Conservation (phyloP, 1,139 yeast genomes). For the Sugiyamaella castrensis region DNA sequence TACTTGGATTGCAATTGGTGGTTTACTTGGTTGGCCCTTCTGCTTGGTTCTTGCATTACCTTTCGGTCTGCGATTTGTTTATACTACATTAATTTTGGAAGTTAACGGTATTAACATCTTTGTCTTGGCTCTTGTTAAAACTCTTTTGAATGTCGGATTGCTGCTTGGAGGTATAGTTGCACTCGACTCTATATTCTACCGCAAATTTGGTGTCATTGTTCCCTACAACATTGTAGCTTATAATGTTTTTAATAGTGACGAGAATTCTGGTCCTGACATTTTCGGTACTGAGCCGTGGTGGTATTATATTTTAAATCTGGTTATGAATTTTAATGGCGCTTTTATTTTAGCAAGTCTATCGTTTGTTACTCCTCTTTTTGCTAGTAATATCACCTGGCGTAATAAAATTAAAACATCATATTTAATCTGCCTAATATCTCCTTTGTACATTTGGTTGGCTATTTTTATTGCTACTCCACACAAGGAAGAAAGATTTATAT, state of each 20-base stretch:
- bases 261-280: conserved; percentile 75
- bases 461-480: conserved; percentile 78
- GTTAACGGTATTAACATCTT: neutral
- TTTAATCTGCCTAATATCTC: conserved; percentile 29
- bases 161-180: conserved; percentile 39
- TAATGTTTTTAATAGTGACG: conserved; percentile 72
- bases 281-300: conserved; percentile 85
- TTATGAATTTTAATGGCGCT: conserved; percentile 67
- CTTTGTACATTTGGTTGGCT: conserved; percentile 60
- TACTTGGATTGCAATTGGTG: conserved; percentile 59
- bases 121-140: conserved; percentile 1
- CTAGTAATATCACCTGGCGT: conserved; percentile 11
- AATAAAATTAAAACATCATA: conserved; percentile 8
- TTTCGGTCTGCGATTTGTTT: conserved; percentile 36
- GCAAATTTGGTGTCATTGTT: conserved; percentile 55
- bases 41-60: conserved; percentile 65
- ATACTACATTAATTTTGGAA: neutral
- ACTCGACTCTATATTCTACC: conserved; percentile 66
- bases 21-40: conserved; percentile 91
- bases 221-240: conserved; percentile 81
- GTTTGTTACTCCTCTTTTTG: conserved; percentile 26
- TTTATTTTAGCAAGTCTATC: conserved; percentile 49
- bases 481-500: conserved; percentile 88
- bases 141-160: conserved; percentile 11
- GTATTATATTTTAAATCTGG: conserved; percentile 66